Conservation (phyloP, 2,329 filamentous ascomycete genomes). For the Xylaria sp. region DNA sequence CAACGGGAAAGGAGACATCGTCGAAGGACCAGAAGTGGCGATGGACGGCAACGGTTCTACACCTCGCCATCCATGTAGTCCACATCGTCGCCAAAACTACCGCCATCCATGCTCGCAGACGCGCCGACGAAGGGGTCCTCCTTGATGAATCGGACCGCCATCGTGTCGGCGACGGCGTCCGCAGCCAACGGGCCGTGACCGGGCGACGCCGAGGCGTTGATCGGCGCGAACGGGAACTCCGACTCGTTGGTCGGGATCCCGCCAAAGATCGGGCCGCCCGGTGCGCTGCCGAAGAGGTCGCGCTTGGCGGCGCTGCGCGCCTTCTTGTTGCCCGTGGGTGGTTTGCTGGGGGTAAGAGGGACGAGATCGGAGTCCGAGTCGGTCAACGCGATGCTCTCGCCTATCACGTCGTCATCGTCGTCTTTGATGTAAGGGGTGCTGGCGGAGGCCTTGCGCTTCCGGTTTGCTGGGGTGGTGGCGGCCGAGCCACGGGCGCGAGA, state of each 20-base stretch:
- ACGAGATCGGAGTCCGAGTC: conserved; percentile 14
- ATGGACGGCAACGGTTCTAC: conserved; percentile 18
- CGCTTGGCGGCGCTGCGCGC: no score
- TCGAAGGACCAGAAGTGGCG: neutral
- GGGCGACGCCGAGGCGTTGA: neutral
- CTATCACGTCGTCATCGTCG: neutral
- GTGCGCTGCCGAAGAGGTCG: no score
- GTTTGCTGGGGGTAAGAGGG: no score
- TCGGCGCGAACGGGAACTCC: no score
- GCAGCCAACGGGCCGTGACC: neutral
- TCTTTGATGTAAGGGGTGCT: conserved; percentile 17
- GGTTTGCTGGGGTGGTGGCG: neutral
- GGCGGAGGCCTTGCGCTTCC: conserved; percentile 13
- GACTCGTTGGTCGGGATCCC: no score
- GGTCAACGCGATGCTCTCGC: no score
- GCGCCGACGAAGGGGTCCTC: neutral
- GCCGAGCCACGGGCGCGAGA: no score
- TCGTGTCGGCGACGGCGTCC: no score
- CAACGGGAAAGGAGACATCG: neutral
- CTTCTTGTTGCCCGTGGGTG: no score
- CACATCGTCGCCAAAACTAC: neutral
- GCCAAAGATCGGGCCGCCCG: no score
- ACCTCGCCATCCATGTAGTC: conserved; percentile 35
- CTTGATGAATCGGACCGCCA: neutral
- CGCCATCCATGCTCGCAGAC: neutral